A percentile compares a stretch with the other conserved stretches of the same genome.
These are phyloP conservation scores for Penicillium sp. DNA, from an alignment of 2,329 filamentous ascomycete species.

Conservation along the genomic window DNA sequence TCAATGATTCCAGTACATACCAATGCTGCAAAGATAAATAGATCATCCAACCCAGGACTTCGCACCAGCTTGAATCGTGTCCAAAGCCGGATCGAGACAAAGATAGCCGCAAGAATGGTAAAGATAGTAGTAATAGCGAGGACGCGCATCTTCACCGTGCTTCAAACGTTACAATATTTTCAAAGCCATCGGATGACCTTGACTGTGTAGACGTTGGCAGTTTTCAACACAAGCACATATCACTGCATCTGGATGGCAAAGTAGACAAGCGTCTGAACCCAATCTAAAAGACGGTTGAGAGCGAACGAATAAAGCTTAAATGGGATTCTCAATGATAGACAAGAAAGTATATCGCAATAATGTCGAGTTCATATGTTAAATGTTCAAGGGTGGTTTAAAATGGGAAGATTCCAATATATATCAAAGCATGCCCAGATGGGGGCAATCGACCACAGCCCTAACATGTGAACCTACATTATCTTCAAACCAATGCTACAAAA, in stretches of 20 bases:
- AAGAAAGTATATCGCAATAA: no score
- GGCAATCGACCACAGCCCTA: background rate
- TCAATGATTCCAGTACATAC: background rate
- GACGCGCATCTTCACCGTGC: background rate
- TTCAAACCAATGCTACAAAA: background rate
- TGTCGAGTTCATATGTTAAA: no score
- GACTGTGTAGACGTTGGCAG: background rate
- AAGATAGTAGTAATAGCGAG: background rate
- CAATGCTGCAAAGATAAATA: background rate
- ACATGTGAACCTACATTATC: background rate
- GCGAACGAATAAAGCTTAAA: no score
- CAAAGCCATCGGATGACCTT: background rate
- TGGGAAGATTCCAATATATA: background rate
- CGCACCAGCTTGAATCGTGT: background rate
- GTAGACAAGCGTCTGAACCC: no score
- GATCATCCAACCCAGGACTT: constrained; percentile 2
- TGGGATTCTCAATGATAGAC: no score
- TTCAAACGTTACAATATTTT: background rate
- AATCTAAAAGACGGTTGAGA: no score
- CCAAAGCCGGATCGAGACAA: constrained; percentile 1
- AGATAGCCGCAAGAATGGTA: background rate
- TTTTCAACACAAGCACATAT: background rate
- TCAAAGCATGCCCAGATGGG: background rate
- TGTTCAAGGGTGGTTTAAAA: background rate
- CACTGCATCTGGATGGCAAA: no score